Conservation (phyloP, 352 stramenopile genomes). For the Poterioochromonas sp. region DNA sequence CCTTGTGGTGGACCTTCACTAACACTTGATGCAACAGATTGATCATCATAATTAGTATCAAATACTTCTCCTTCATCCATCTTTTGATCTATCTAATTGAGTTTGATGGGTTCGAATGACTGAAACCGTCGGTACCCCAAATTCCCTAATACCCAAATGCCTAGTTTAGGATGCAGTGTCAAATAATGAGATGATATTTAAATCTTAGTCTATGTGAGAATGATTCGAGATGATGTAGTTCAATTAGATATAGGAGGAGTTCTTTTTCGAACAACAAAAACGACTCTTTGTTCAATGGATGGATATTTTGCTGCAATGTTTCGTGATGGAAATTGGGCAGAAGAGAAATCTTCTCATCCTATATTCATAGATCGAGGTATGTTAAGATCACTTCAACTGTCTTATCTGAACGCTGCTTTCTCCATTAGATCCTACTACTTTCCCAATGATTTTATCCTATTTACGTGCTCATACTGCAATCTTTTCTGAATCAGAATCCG, state of each 20-base stretch:
- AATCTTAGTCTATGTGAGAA: too few species aligned
- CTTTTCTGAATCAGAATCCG: not conserved
- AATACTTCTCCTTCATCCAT: too few species aligned
- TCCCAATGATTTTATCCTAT: not conserved
- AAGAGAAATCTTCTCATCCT: not conserved
- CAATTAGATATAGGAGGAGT: constrained; percentile 10
- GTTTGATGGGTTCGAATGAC: too few species aligned
- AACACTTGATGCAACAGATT: too few species aligned
- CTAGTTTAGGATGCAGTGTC: too few species aligned
- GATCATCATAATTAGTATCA: too few species aligned
- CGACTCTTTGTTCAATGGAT: constrained; percentile 2
- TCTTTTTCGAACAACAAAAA: not conserved
- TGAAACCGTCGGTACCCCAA: too few species aligned
- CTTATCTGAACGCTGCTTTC: not conserved
- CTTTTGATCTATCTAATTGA: too few species aligned
- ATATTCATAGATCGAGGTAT: constrained; percentile 1
- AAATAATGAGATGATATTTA: too few species aligned
- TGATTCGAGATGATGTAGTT: too few species aligned
- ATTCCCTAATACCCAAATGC: too few species aligned
- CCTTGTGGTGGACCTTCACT: too few species aligned
- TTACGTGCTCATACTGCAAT: not conserved
- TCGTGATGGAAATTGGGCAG: constrained; percentile 4
- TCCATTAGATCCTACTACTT: not conserved
- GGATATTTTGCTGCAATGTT: constrained; percentile 7
- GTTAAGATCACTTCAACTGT: not conserved